Conservation (phyloP, 1,139 yeast species). For the Entelexis sorbosivorans region DNA sequence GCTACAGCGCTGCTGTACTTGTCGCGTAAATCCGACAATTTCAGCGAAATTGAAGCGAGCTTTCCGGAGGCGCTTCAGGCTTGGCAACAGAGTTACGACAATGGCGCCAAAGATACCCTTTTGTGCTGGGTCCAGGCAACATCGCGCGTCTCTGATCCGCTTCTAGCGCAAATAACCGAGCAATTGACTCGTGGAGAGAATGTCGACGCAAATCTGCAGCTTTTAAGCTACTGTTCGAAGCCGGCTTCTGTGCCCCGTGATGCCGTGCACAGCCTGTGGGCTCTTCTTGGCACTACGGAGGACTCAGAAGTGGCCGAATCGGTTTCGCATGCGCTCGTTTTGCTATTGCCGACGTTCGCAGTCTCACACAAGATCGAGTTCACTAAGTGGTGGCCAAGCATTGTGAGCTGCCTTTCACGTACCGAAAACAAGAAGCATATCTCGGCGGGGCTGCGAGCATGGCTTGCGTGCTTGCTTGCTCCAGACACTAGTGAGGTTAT, state of each 20-base stretch:
- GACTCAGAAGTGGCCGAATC: constrained; percentile 9
- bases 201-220: background rate
- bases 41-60: background rate
- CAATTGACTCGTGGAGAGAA: background rate
- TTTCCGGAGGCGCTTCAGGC: background rate
- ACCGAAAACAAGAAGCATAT: constrained; percentile 9
- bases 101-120: background rate
- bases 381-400: constrained; percentile 11
- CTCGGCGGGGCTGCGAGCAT: constrained; percentile 13
- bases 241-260: background rate
- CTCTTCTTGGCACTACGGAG: constrained; percentile 12
- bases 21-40: constrained; percentile 8
- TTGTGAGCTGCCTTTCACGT: background rate
- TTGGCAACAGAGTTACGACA: constrained; percentile 5
- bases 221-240: constrained; percentile 9
- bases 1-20: constrained; percentile 15
- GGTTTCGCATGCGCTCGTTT: constrained; percentile 8
- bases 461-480: constrained; percentile 13
- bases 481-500: background rate
- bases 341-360: constrained; percentile 2
- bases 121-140: constrained; percentile 7
- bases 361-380: background rate
- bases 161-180: background rate
- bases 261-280: constrained; percentile 1
- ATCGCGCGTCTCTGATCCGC: background rate